Percentiles rank a stretch among this genome's conserved stretches.
These are phyloP conservation scores for Neurospora sp. DNA, from an alignment of 495 filamentous ascomycete genomes.

Conservation along the genomic window DNA sequence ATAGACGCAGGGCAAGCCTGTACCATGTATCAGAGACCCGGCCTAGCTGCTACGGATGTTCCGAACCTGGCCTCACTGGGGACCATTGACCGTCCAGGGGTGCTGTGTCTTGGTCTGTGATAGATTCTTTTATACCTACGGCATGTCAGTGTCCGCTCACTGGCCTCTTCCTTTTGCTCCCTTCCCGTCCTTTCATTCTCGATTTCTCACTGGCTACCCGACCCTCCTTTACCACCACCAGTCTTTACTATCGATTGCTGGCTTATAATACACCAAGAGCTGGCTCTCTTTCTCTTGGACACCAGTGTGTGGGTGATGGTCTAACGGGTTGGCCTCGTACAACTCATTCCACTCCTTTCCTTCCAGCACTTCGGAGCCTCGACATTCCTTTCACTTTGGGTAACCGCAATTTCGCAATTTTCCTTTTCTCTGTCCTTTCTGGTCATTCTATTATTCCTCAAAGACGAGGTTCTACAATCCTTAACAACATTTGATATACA, in stretches of 20 bases:
- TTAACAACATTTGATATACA: neutral
- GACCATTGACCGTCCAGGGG: constrained; percentile 26
- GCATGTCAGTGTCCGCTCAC: constrained; percentile 27
- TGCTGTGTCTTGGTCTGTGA: constrained; percentile 24
- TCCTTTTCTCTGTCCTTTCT: neutral
- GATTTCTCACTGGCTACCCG: constrained; percentile 23
- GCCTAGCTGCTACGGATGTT: constrained; percentile 43
- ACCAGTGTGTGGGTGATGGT: constrained; percentile 28
- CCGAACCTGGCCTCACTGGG: constrained; percentile 38
- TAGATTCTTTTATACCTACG: constrained; percentile 39
- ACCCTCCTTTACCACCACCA: constrained; percentile 26
- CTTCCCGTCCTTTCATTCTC: constrained; percentile 24
- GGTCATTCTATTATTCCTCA: neutral
- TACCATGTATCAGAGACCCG: constrained; percentile 34
- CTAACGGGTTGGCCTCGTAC: constrained; percentile 31
- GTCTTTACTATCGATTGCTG: constrained; percentile 40
- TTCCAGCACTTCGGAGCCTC: constrained; percentile 7
- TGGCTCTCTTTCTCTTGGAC: constrained; percentile 36
- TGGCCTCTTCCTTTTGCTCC: constrained; percentile 20
- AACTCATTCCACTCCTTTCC: constrained; percentile 37
- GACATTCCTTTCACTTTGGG: constrained; percentile 12
- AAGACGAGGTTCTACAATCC: neutral
- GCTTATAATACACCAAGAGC: constrained; percentile 44
- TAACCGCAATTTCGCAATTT: neutral
- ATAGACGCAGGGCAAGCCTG: constrained; percentile 38